Conservation (phyloP, 2,329 filamentous ascomycete genomes). For the Colletotrichum viniferum region DNA sequence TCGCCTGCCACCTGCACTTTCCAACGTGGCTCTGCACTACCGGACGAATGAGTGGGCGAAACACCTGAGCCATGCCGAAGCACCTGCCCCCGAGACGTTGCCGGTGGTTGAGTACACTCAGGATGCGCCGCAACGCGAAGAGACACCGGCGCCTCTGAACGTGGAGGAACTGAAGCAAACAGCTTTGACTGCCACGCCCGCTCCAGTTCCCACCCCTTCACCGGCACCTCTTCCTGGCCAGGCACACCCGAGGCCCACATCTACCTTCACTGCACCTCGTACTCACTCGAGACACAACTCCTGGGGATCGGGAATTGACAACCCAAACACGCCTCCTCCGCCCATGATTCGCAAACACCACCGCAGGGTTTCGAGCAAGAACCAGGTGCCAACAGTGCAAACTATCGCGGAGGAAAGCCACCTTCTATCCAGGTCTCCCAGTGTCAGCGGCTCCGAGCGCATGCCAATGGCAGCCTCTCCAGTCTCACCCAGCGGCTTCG, state of each 20-base stretch:
- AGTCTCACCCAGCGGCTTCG: slow-evolving; percentile 6
- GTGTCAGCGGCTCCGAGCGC: neutral
- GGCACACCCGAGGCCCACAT: slow-evolving; percentile 20
- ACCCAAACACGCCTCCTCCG: neutral
- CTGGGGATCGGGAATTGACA: neutral
- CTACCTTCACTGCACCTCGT: slow-evolving; percentile 24
- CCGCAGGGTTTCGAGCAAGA: slow-evolving; percentile 6
- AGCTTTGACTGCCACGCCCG: slow-evolving; percentile 53
- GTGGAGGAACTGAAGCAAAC: slow-evolving; percentile 70
- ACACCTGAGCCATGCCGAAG: slow-evolving; percentile 79
- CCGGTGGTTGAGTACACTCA: slow-evolving; percentile 48
- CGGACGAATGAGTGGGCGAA: slow-evolving; percentile 97
- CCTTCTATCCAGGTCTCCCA: neutral
- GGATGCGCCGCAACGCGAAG: slow-evolving; percentile 34
- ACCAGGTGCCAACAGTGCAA: slow-evolving; percentile 5
- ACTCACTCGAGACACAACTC: slow-evolving; percentile 15
- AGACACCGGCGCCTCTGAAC: slow-evolving; percentile 66
- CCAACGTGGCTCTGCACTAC: slow-evolving; percentile 80
- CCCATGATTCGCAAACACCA: slow-evolving; percentile 13
- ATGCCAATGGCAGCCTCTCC: slow-evolving; percentile 24
- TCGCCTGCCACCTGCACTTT: slow-evolving; percentile 71
- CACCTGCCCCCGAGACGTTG: slow-evolving; percentile 68
- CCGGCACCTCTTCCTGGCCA: slow-evolving; percentile 33
- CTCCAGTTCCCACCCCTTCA: slow-evolving; percentile 31
- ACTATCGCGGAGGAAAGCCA: slow-evolving; percentile 8